Base-by-base conservation (phyloP, 257 asterid genomes). In the Solanum microdontum region DNA sequence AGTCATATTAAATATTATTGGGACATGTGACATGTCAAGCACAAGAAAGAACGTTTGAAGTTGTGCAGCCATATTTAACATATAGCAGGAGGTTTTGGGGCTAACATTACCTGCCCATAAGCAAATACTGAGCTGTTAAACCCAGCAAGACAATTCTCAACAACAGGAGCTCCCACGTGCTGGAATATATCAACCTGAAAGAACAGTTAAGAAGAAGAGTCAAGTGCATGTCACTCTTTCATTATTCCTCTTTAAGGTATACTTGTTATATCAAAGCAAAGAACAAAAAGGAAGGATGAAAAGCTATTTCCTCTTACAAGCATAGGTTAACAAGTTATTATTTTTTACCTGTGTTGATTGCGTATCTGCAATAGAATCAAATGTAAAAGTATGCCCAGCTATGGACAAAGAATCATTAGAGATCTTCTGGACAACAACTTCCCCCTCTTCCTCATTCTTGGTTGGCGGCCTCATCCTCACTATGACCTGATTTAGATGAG, bases 71-170 rank as follows among this genome's bases (percentile, higher is more conserved):
- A 28, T 45, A 80, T 45, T 43, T 80, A 45, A 80, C 45, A 82
- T 19, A 51, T 28, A 51, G 85, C 70, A 48, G 43, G 43, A 48
- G 70, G 43, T 48, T 51, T 13, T 5, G 69, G 43, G 40, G 69
- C 36, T 83, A 55, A 75, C 48, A 21, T 10, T 87, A 97, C 99
- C 98, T 96, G 99, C 30, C 99, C 99, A 82, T 95, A 96, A 13
- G 99, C 99, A 94, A 97, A 97, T 86, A 95, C 99, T 2, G 99
- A 97, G 92, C 99, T 96, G 88, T 97, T 97, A 84, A 97, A 97
- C 34, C 99, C 99, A 87, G 99, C 95, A 34, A 97, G 96, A 88
- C 99, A 97, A 90, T 96, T 96, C 89, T 97, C 99, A 51, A 97
- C 93, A 32, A 97, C 93, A 14, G 99, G 99, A 89, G 96, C 99